A percentile compares a stretch with the other conserved stretches of the same genome.
Conservation (phyloP, 2,329 filamentous ascomycete species). For the Colletotrichum sp. region DNA sequence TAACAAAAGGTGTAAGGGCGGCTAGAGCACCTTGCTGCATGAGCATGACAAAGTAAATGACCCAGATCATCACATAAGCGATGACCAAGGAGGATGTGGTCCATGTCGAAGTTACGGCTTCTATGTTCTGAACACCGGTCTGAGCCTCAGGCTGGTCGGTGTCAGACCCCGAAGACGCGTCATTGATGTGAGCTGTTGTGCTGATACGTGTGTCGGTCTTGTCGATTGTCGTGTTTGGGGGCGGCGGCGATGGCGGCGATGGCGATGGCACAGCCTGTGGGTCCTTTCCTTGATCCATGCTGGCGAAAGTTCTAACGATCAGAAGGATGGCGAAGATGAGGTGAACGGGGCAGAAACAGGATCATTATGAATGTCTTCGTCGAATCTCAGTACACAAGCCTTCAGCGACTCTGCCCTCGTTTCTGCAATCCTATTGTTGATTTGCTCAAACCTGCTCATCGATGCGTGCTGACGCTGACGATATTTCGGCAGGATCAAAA, state of each 20-base stretch:
- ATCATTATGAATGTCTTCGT: not conserved
- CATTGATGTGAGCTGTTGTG: not conserved
- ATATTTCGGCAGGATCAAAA: not conserved
- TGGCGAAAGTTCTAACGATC: not conserved
- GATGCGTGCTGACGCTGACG: not conserved
- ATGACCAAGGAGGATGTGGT: not conserved
- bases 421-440: not conserved
- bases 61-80: not conserved
- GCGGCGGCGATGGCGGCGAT: not conserved
- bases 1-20: not conserved
- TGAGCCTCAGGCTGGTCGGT: not conserved
- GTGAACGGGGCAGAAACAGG: not conserved
- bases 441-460: not conserved
- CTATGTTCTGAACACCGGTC: not conserved
- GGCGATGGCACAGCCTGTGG: not conserved
- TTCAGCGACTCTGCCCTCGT: not conserved
- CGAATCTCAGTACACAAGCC: not conserved
- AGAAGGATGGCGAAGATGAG: not conserved
- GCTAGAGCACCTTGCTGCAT: not conserved
- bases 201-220: not conserved
- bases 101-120: not conserved
- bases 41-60: not conserved
- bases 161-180: not conserved
- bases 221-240: not conserved
- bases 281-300: not conserved